These are phyloP conservation scores for Saccharomycopsis vini DNA, from an alignment of 805 yeast species.

Conservation along the genomic window DNA sequence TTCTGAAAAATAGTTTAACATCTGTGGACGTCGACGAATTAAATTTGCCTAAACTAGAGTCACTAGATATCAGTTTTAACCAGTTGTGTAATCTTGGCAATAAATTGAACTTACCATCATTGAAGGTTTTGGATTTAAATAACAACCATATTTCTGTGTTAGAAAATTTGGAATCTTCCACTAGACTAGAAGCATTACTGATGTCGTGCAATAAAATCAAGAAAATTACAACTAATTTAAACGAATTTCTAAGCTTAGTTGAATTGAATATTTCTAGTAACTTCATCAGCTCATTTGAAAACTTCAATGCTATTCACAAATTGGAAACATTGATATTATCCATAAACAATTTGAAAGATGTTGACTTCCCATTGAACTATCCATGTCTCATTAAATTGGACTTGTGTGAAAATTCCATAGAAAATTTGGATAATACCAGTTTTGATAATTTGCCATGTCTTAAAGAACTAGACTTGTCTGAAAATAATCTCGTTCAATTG, in stretches of 20 bases:
- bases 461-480: neutral
- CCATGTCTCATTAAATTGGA: neutral
- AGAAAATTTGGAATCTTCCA: neutral
- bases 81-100: too few relatives aligned
- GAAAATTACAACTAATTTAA: neutral
- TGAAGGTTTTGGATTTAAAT: neutral
- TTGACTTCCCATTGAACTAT: neutral
- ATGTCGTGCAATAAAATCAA: too few relatives aligned
- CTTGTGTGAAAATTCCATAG: slow-evolving; percentile 6
- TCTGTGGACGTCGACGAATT: neutral
- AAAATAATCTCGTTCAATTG: neutral
- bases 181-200: neutral
- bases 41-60: neutral
- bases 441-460: neutral
- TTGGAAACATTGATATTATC: neutral
- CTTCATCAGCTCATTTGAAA: neutral
- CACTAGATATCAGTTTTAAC: neutral
- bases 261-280: neutral
- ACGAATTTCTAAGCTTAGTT: neutral
- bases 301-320: neutral
- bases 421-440: neutral
- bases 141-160: neutral
- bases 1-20: neutral
- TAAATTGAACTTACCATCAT: neutral
- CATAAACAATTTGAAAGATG: neutral